phyloP scores from a whole-genome alignment of 129 eudicot species.

The Sambucus nigra region DNA sequence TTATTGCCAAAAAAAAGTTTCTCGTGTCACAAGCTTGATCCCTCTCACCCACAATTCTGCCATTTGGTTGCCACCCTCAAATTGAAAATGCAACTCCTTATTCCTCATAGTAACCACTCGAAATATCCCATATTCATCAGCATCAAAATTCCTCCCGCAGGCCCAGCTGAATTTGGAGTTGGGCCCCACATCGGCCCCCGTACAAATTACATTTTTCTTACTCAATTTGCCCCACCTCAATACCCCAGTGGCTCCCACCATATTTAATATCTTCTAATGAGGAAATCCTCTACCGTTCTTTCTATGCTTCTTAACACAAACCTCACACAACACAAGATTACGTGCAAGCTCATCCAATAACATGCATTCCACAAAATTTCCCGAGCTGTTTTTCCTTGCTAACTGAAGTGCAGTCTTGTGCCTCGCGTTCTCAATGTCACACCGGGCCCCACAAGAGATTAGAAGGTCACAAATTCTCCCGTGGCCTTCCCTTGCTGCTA shows the following conservation, averaged over 20 bases:
- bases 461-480: constrained; percentile 46
- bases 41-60: constrained; percentile 90
- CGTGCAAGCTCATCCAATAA: constrained; percentile 65
- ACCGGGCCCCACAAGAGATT: constrained; percentile 46
- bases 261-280: constrained; percentile 49
- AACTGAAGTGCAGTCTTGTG: constrained; percentile 59
- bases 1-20: constrained; percentile 52
- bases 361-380: constrained; percentile 37
- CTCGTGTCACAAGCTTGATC: constrained; percentile 63
- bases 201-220: constrained; percentile 60
- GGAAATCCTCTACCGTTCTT: constrained; percentile 68
- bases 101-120: constrained; percentile 60
- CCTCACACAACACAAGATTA: constrained; percentile 43
- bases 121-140: constrained; percentile 56
- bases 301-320: constrained; percentile 56
- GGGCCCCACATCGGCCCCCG: constrained; percentile 64
- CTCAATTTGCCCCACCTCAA: constrained; percentile 77
- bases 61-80: constrained; percentile 61
- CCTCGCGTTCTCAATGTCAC: constrained; percentile 41
- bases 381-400: constrained; percentile 33
- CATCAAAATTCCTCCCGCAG: constrained; percentile 50
- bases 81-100: constrained; percentile 75
- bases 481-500: constrained; percentile 65
- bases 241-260: constrained; percentile 42
- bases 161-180: constrained; percentile 37